A percentile compares a stretch with the other conserved stretches of the same genome.
Conservation (phyloP, 768 basidiomycete species). For the Phallus indusiatus region DNA sequence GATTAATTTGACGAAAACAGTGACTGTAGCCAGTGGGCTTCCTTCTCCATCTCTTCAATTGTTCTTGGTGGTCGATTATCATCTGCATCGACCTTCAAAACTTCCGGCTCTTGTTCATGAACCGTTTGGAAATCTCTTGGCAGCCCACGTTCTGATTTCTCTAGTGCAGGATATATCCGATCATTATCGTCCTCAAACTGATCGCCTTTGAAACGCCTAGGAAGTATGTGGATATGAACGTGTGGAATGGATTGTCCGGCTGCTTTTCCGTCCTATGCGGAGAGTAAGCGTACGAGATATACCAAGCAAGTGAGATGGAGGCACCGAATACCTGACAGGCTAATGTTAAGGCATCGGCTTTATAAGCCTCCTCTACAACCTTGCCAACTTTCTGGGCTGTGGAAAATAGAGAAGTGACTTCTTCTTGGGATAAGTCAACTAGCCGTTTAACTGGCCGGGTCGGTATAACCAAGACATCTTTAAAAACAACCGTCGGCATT, state of each 20-base stretch:
- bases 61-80: conserved; percentile 54
- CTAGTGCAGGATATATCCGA: conserved; percentile 72
- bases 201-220: conserved; percentile 65
- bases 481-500: background rate
- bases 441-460: conserved; percentile 39
- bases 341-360: conserved; percentile 75
- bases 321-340: conserved; percentile 71
- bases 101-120: conserved; percentile 21
- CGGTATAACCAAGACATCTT: conserved; percentile 55
- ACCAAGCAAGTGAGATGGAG: background rate
- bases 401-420: conserved; percentile 72
- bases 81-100: conserved; percentile 58
- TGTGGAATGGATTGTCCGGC: conserved; percentile 85
- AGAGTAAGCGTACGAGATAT: conserved; percentile 9
- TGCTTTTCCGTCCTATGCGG: conserved; percentile 69
- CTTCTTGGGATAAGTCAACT: conserved; percentile 38
- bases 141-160: conserved; percentile 49
- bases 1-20: conserved; percentile 34
- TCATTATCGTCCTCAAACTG: conserved; percentile 53
- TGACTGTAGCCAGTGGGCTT: conserved; percentile 57
- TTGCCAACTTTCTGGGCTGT: conserved; percentile 72
- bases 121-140: conserved; percentile 19
- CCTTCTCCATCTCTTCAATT: conserved; percentile 68
- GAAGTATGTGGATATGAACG: conserved; percentile 93
- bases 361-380: conserved; percentile 74